Conservation (phyloP, 148 eudicot genomes). For the Camellia granthamiana region DNA sequence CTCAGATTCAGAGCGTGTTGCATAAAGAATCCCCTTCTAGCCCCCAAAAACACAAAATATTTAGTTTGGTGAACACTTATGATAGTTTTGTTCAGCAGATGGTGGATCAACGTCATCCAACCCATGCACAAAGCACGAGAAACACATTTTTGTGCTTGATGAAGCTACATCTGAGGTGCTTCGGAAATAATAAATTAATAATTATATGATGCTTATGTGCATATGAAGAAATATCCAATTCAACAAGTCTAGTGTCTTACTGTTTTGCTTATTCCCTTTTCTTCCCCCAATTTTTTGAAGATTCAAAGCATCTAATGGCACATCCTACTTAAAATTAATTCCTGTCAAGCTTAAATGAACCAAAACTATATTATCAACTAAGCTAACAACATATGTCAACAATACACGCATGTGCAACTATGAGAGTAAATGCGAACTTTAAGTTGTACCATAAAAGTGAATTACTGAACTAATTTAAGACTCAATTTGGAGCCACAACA, state of each 20-base stretch:
- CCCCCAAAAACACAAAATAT: too few relatives aligned
- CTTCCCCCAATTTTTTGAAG: too few relatives aligned
- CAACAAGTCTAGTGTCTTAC: neutral
- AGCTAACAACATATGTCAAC: neutral
- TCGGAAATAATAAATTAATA: too few relatives aligned
- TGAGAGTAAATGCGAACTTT: neutral
- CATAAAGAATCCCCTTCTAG: neutral
- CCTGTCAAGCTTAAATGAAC: neutral
- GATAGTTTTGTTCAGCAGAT: too few relatives aligned
- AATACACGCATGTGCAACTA: neutral
- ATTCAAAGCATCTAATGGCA: too few relatives aligned
- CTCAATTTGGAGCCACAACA: neutral
- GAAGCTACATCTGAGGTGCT: too few relatives aligned
- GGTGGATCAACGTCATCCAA: too few relatives aligned
- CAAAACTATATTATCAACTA: neutral
- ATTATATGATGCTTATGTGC: neutral
- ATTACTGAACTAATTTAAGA: neutral
- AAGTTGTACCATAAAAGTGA: neutral
- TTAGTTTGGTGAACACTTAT: neutral
- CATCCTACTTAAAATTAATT: too few relatives aligned
- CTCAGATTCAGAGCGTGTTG: neutral
- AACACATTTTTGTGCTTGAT: too few relatives aligned
- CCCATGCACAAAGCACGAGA: too few relatives aligned
- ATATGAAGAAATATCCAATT: neutral
- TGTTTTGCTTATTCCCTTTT: too few relatives aligned